Percentiles rank a stretch among this genome's conserved stretches.
phyloP scores from a whole-genome alignment of 2,329 filamentous ascomycete species.

The Penicillium capsulatum region DNA sequence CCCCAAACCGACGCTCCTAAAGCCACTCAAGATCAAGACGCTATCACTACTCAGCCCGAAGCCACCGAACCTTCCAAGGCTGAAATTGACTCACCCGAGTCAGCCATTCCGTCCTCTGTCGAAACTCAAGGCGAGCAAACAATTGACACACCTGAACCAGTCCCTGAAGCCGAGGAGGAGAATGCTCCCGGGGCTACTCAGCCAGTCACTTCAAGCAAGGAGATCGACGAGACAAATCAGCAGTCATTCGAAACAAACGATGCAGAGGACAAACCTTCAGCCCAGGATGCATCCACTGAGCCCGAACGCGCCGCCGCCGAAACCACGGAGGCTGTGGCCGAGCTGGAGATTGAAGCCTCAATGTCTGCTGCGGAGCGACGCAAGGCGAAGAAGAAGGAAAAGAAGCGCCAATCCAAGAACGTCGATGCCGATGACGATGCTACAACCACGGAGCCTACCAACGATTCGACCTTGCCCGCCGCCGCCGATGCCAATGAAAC shows the following conservation, averaged over 20 bases:
- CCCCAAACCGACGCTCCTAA: conserved; percentile 6
- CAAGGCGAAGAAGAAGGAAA: conserved; percentile 50
- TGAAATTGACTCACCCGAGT: too few species aligned
- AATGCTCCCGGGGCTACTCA: neutral
- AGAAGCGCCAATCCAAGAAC: conserved; percentile 34
- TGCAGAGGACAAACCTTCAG: conserved; percentile 2
- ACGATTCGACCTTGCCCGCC: conserved; percentile 2
- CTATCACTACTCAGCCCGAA: too few species aligned
- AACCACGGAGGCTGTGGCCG: conserved; percentile 10
- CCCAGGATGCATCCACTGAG: conserved; percentile 5
- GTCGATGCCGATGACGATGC: conserved; percentile 19
- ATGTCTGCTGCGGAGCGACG: conserved; percentile 40
- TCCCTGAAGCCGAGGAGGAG: neutral
- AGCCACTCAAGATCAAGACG: conserved; percentile 9
- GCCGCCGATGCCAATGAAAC: conserved; percentile 1
- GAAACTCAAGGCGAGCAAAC: neutral
- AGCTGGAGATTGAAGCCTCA: conserved; percentile 24
- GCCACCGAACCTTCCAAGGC: too few species aligned
- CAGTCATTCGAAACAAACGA: conserved; percentile 18
- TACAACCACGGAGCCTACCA: conserved; percentile 14
- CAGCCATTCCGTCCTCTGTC: too few species aligned
- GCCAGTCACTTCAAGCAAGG: conserved; percentile 12
- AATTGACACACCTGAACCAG: neutral
- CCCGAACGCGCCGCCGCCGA: too few species aligned
- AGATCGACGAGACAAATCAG: conserved; percentile 3